Evolutionary conservation across 192 early-diverging fungal species (phyloP), one percentile per base, ranked within the genome.

Genomic region (Haplosporangium gracile): DNA sequence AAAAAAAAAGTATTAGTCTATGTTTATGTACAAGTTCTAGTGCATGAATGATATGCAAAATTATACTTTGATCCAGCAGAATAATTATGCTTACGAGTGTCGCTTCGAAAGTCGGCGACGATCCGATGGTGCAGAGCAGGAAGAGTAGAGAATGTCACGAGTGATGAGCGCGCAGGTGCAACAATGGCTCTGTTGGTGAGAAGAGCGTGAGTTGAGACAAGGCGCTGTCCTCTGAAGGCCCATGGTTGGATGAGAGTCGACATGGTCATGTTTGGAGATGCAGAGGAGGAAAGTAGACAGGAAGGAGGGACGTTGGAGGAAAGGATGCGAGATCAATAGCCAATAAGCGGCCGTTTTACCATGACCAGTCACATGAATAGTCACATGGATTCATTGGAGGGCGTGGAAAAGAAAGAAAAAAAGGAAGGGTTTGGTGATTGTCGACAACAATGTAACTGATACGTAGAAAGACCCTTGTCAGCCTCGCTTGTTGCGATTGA

Each of bases 91-190:
- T 77, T 70, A 87, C 88, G 75, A 1, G 92, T 93, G 77, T 93
- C 92, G 34, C 91, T 92, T 15, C 88, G 83, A 75, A 93, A 88
- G 74, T 93, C 91, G 10, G 78, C 78, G 6, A 77, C 43, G 68
- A 72, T 49, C 32, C 24, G 72, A 39, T 75, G 68, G 32, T 65
- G 29, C 24, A 57, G 16, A 43, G 29, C 43, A 24, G 60, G 32
- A 16, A 72, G 57, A 15, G 79, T 40, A 69, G 45, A 40, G 45
- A 43, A 39, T 24, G 75, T 6, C n/a, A 60, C 53, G 26, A 70
- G 40, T 7, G 42, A 79, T 40, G 40, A 65, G 13, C 49, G 34
- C 15, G 29, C 45, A 68, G 32, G 24, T 40, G 74, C 13, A 34
- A 22, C n/a, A 32, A 11, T 32, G 29, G 32, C 26, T 11, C 13